A percentile compares a stretch with the other conserved stretches of the same genome.
Evolutionary conservation across 2,329 filamentous ascomycete genomes (phyloP).

Genomic region (Acephala macrosclerotiorum): DNA sequence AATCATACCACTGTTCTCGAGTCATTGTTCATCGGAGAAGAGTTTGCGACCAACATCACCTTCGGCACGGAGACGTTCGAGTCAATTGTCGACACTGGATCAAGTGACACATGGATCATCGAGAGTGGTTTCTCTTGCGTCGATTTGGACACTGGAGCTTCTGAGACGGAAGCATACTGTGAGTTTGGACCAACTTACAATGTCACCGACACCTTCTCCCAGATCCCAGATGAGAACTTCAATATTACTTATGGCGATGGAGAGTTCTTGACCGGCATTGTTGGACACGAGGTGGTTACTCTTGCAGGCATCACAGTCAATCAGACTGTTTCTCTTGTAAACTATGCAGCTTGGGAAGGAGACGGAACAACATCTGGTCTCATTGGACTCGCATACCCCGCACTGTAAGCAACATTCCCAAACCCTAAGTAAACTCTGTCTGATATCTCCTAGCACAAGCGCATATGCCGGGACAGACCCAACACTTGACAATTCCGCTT

Average conservation of each 20-base stretch:
- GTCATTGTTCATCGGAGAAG: constrained; percentile 6
- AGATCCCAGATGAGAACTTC: constrained; percentile 50
- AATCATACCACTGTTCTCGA: constrained; percentile 8
- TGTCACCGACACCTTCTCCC: constrained; percentile 44
- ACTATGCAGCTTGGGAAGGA: constrained; percentile 51
- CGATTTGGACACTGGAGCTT: constrained; percentile 39
- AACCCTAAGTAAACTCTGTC: neutral
- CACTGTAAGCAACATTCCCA: constrained; percentile 41
- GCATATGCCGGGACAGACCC: constrained; percentile 20
- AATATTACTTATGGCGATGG: constrained; percentile 53
- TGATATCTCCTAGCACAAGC: constrained; percentile 21
- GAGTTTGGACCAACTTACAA: constrained; percentile 29
- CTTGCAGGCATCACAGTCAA: constrained; percentile 53
- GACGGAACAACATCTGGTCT: constrained; percentile 56
- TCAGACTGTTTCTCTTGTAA: constrained; percentile 56
- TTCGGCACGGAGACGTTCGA: constrained; percentile 42
- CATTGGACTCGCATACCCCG: constrained; percentile 58
- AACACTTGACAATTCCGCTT: constrained; percentile 4
- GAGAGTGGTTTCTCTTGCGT: constrained; percentile 45
- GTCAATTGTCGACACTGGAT: constrained; percentile 55
- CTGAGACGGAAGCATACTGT: constrained; percentile 21
- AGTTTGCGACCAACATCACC: constrained; percentile 10
- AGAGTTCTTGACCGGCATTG: constrained; percentile 48
- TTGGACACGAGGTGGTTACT: constrained; percentile 48
- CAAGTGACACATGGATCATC: constrained; percentile 54